phyloP scores from a whole-genome alignment of 352 stramenopile species.

The Phytophthora idaei region DNA sequence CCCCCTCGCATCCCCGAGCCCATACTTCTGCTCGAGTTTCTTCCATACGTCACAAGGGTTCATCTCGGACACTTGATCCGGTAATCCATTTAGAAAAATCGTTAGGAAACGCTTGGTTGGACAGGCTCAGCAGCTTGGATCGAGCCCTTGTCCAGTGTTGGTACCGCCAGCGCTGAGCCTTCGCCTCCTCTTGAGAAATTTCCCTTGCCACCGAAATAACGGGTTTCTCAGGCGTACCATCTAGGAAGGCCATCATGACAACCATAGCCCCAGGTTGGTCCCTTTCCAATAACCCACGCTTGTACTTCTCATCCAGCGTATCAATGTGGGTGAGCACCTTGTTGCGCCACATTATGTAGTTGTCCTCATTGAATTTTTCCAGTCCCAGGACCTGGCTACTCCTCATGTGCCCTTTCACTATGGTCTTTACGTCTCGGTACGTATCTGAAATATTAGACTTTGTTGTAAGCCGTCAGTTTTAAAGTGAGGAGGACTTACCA shows the following conservation, averaged over 20 bases:
- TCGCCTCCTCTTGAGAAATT: not conserved
- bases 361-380: slow-evolving; percentile 1
- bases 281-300: not conserved
- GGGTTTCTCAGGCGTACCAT: not conserved
- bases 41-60: not conserved
- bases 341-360: not conserved
- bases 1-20: not conserved
- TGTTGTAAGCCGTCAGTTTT: too few relatives aligned
- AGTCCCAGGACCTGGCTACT: slow-evolving; percentile 1
- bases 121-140: not conserved
- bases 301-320: not conserved
- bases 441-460: too few relatives aligned
- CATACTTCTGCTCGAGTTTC: not conserved
- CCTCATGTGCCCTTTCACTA: slow-evolving; percentile 4
- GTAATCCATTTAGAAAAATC: not conserved
- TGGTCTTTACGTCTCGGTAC: not conserved
- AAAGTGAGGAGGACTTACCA: too few relatives aligned
- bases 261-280: not conserved
- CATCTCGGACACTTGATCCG: not conserved
- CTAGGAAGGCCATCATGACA: not conserved
- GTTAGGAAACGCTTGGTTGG: not conserved
- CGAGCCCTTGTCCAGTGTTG: not conserved
- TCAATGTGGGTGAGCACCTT: slow-evolving; percentile 1
- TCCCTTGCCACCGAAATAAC: slow-evolving; percentile 1
- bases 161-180: not conserved